Conservation (phyloP, 2,329 filamentous ascomycete species). For the Penicillium vulpinum region DNA sequence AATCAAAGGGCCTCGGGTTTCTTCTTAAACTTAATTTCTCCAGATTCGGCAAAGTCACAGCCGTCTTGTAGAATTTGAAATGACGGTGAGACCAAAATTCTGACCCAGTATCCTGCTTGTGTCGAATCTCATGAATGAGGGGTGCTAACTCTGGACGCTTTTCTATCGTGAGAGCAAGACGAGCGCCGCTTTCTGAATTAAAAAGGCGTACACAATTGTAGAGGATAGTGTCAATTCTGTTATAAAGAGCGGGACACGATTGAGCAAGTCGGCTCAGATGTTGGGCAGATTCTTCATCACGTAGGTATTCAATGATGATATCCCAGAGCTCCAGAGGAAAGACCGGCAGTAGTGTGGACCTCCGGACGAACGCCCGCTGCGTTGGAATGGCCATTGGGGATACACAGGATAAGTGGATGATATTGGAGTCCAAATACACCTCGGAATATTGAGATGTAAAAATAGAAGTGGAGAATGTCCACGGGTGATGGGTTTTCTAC, state of each 20-base stretch:
- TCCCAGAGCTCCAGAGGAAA: slow-evolving; percentile 9
- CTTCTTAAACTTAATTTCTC: not conserved
- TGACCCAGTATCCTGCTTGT: slow-evolving; percentile 2
- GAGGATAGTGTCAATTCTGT: not conserved
- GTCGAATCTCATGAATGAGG: slow-evolving; percentile 3
- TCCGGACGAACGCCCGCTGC: not conserved
- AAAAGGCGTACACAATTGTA: not conserved
- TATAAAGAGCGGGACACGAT: not conserved
- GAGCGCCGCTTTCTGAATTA: slow-evolving; percentile 6
- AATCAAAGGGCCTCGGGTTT: not conserved
- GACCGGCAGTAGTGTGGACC: not conserved
- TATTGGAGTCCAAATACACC: not conserved
- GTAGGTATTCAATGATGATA: slow-evolving; percentile 5
- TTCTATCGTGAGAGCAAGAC: slow-evolving; percentile 6
- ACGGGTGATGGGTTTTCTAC: not conserved
- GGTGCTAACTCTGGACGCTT: slow-evolving; percentile 1
- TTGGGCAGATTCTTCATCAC: slow-evolving; percentile 1
- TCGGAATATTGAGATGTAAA: not conserved
- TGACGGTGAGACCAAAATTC: not conserved
- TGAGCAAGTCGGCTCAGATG: slow-evolving; percentile 4
- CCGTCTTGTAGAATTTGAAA: not conserved
- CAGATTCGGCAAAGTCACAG: not conserved
- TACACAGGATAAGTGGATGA: not conserved
- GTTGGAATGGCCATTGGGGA: not conserved
- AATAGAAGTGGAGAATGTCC: too few species aligned